Conservation (phyloP, 352 stramenopile species). For the Phytopythium oedochilum region DNA sequence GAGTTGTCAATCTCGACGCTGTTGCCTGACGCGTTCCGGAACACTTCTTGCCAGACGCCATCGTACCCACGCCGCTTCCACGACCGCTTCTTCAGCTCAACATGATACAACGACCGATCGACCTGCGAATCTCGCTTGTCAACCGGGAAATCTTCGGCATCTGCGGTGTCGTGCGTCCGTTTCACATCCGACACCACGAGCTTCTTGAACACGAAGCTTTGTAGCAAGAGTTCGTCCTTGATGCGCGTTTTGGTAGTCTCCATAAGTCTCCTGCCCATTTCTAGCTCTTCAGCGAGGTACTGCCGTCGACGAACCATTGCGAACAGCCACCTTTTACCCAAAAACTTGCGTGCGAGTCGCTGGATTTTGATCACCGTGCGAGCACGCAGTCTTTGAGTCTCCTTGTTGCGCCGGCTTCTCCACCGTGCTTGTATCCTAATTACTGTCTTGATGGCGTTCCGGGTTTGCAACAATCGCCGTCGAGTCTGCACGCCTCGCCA, state of each 20-base stretch:
- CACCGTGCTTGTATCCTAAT: conserved; percentile 45
- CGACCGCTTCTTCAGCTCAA: conserved; percentile 20
- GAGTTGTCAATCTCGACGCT: conserved; percentile 61
- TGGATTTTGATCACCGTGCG: conserved; percentile 36
- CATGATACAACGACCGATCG: conserved; percentile 31
- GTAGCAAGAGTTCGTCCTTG: conserved; percentile 55
- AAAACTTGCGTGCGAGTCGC: conserved; percentile 21
- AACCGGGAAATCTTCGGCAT: background rate
- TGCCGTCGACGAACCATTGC: conserved; percentile 38
- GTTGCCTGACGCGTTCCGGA: conserved; percentile 37
- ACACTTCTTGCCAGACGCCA: conserved; percentile 66
- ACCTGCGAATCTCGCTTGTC: conserved; percentile 22
- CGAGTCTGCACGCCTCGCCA: conserved; percentile 53
- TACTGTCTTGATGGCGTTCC: conserved; percentile 36
- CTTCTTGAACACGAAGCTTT: conserved; percentile 49
- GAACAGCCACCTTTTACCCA: conserved; percentile 34
- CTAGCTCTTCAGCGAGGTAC: conserved; percentile 42
- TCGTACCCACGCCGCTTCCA: conserved; percentile 61
- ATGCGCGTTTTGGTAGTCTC: conserved; percentile 35
- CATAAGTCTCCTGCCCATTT: conserved; percentile 44
- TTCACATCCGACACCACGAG: conserved; percentile 18
- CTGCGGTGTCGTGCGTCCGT: background rate
- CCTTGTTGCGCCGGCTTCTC: conserved; percentile 22
- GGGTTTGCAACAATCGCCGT: conserved; percentile 35
- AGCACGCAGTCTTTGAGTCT: conserved; percentile 17